These are phyloP conservation scores for Fomes fomentarius DNA, from an alignment of 1,284 basidiomycete genomes.

Conservation along the genomic window DNA sequence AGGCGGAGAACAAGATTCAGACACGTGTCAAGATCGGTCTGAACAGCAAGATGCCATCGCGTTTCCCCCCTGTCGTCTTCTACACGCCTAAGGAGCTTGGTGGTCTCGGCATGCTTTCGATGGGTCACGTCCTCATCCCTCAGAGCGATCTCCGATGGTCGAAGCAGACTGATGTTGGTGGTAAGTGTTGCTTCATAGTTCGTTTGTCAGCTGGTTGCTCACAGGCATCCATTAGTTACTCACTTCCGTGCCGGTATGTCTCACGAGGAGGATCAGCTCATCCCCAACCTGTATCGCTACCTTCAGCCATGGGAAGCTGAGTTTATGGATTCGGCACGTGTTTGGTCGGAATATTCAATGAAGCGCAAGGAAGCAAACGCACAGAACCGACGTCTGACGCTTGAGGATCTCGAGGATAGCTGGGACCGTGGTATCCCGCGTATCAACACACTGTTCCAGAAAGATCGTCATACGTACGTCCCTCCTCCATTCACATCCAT, in stretches of 20 bases:
- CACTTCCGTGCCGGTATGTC: constrained; percentile 99
- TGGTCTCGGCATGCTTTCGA: constrained; percentile 98
- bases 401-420: constrained; percentile 97
- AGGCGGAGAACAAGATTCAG: constrained; percentile 98
- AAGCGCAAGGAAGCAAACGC: constrained; percentile 99
- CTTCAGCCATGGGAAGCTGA: constrained; percentile 99
- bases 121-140: constrained; percentile 99
- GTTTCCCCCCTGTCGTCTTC: constrained; percentile 98
- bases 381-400: constrained; percentile 92
- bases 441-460: constrained; percentile 98
- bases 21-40: constrained; percentile 99
- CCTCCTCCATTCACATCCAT: constrained; percentile 2
- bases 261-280: constrained; percentile 92
- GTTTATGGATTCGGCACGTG: constrained; percentile 96
- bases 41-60: constrained; percentile 99
- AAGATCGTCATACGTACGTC: constrained; percentile 88
- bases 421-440: constrained; percentile 99
- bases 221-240: constrained; percentile 55
- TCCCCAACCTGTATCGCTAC: constrained; percentile 98
- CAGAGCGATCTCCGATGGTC: constrained; percentile 98
- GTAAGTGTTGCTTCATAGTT: constrained; percentile 38
- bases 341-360: constrained; percentile 99
- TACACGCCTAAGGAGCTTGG: constrained; percentile 96
- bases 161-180: constrained; percentile 96
- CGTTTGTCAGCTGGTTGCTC: constrained; percentile 25